phyloP scores from a whole-genome alignment of 768 basidiomycete genomes.

The Suillus weaverae region DNA sequence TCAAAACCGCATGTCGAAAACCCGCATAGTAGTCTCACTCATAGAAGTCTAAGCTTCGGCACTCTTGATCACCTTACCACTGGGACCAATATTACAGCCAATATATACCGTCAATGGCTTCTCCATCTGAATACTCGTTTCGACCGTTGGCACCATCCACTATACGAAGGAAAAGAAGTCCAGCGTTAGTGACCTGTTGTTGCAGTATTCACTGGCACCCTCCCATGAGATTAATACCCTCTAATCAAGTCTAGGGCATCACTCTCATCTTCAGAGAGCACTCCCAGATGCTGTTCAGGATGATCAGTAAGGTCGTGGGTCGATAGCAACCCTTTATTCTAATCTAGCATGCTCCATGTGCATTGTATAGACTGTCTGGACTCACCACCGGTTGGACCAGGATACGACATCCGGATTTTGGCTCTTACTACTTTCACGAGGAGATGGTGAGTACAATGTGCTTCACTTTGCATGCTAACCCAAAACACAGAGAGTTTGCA shows the following conservation, averaged over 20 bases:
- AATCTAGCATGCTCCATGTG: not conserved
- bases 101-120: not conserved
- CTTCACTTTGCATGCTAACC: slow-evolving; percentile 14
- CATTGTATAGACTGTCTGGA: not conserved
- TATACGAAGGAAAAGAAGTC: not conserved
- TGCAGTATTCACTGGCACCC: not conserved
- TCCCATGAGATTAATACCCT: not conserved
- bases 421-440: slow-evolving; percentile 30
- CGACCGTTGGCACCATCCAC: slow-evolving; percentile 1
- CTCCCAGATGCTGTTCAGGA: not conserved
- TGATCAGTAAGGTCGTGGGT: not conserved
- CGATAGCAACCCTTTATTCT: not conserved
- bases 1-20: not conserved
- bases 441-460: slow-evolving; percentile 30
- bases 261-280: not conserved
- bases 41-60: not conserved
- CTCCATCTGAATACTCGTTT: not conserved
- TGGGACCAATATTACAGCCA: not conserved
- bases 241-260: not conserved
- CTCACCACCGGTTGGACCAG: slow-evolving; percentile 26
- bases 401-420: slow-evolving; percentile 33
- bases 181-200: not conserved
- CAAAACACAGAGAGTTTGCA: not conserved
- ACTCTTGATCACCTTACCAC: not conserved
- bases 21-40: not conserved